These are phyloP conservation scores for Didymellaceae sp. DNA, from an alignment of 2,329 filamentous ascomycete genomes.

Conservation along the genomic window DNA sequence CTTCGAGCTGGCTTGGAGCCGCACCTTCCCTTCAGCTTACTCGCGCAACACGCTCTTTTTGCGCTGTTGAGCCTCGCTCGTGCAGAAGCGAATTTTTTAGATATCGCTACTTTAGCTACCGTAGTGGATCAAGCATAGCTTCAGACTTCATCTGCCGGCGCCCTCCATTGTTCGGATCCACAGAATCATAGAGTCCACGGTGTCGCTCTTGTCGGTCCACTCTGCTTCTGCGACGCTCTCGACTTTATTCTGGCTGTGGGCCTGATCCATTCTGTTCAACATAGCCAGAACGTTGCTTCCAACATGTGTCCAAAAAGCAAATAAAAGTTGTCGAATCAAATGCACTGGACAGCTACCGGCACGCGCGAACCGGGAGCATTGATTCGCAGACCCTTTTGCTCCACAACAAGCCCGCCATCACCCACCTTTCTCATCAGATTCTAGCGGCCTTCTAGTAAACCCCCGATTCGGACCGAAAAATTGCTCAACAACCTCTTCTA, in stretches of 20 bases:
- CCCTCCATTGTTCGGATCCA: slow-evolving; percentile 1
- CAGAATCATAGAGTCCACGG: slow-evolving; percentile 1
- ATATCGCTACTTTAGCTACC: slow-evolving; percentile 12
- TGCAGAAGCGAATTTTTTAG: slow-evolving; percentile 2
- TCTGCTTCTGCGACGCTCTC: not conserved
- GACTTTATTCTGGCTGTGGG: no score
- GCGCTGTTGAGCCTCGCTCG: slow-evolving; percentile 3
- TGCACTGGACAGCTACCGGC: not conserved
- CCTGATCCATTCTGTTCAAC: no score
- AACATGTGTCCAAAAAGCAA: no score
- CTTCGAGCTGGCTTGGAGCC: slow-evolving; percentile 6
- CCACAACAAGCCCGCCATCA: not conserved
- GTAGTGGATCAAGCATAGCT: slow-evolving; percentile 13
- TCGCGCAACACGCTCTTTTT: slow-evolving; percentile 10
- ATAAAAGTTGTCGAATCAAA: no score
- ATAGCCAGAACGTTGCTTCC: no score
- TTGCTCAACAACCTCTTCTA: slow-evolving; percentile 11
- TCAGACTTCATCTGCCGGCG: slow-evolving; percentile 1
- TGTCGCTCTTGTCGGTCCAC: not conserved
- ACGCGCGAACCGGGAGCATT: slow-evolving; percentile 1
- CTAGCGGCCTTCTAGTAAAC: slow-evolving; percentile 17
- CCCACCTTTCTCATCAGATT: slow-evolving; percentile 5
- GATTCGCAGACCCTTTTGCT: slow-evolving; percentile 7
- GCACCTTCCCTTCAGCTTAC: slow-evolving; percentile 9
- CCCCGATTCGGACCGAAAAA: slow-evolving; percentile 12